Conservation (phyloP, 306 rosid species). For the Trichosanthes truncata region DNA sequence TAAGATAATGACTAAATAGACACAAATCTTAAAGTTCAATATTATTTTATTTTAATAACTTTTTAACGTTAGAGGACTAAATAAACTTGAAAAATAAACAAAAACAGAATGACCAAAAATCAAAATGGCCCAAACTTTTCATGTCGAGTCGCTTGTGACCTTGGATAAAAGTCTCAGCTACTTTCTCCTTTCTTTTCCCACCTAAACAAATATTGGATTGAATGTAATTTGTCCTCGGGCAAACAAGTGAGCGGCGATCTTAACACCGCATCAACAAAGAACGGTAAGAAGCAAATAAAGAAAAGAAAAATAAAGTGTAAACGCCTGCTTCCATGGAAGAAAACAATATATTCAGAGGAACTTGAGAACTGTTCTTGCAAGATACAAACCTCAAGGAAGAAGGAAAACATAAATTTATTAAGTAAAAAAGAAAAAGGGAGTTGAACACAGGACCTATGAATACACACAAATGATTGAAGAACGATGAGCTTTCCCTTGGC, state of each 20-base stretch:
- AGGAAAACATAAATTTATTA: background rate
- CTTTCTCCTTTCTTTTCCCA: background rate
- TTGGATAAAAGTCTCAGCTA: no score
- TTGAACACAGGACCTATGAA: background rate
- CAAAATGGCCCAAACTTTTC: no score
- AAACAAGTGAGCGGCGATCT: background rate
- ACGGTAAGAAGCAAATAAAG: no score
- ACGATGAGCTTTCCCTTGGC: constrained; percentile 19
- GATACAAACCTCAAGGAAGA: constrained; percentile 7
- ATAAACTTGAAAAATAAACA: no score
- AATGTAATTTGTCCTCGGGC: background rate
- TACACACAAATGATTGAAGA: constrained; percentile 21
- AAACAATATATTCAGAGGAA: background rate
- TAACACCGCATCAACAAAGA: background rate
- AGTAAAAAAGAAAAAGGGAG: background rate
- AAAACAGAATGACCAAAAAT: no score
- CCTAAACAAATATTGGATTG: background rate
- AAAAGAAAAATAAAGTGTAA: background rate
- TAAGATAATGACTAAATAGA: no score
- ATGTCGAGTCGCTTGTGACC: no score
- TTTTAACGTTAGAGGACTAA: no score
- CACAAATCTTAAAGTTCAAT: no score
- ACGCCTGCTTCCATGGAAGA: background rate
- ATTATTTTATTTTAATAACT: no score
- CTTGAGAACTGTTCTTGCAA: background rate